Conservation (phyloP, 129 eudicot genomes). For the Logfia minima region DNA sequence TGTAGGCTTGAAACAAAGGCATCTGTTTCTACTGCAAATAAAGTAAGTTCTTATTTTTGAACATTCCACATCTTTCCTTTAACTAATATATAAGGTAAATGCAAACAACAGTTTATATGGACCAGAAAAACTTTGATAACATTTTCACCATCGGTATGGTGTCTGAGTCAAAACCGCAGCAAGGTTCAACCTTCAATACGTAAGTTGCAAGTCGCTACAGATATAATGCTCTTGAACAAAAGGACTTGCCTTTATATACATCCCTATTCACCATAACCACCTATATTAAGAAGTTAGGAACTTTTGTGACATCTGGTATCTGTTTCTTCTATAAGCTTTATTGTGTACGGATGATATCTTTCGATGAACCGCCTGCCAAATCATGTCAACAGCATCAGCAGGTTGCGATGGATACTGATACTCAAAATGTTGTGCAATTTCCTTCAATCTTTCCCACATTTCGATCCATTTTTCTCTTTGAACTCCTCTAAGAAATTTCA, state of each 20-base stretch:
- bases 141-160: background rate
- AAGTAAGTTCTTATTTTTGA: background rate
- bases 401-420: constrained; percentile 68
- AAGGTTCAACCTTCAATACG: background rate
- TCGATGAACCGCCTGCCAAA: constrained; percentile 71
- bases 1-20: background rate
- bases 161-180: background rate
- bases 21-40: background rate
- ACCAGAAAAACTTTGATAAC: background rate
- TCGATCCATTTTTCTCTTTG: constrained; percentile 55
- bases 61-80: background rate
- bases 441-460: constrained; percentile 84
- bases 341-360: constrained; percentile 35
- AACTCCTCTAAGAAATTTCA: constrained; percentile 68
- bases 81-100: background rate
- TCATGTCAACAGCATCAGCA: constrained; percentile 39
- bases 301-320: constrained; percentile 50
- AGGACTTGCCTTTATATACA: background rate
- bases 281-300: background rate
- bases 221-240: background rate
- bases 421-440: constrained; percentile 57
- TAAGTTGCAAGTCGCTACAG: background rate
- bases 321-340: constrained; percentile 41
- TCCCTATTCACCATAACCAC: background rate
- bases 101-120: background rate